Evolutionary conservation across 2,329 filamentous ascomycete genomes (phyloP).

Genomic region (Drechslera avenae): DNA sequence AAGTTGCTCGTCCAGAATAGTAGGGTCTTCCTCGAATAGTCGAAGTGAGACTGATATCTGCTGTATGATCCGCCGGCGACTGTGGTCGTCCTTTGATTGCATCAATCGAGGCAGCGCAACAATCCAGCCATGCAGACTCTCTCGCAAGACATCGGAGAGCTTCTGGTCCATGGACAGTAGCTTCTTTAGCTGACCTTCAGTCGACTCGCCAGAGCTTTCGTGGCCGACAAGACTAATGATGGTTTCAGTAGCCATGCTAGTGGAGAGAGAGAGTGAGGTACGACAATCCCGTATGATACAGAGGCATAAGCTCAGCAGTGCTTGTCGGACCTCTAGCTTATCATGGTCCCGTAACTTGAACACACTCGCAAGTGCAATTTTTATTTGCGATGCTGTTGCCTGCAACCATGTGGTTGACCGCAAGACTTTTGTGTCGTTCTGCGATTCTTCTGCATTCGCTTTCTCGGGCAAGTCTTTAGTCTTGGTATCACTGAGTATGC

Average conservation of each 20-base stretch:
- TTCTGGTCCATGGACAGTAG: constrained; percentile 67
- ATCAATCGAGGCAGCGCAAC: constrained; percentile 79
- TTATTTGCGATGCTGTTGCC: constrained; percentile 80
- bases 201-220: constrained; percentile 53
- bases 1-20: constrained; percentile 70
- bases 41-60: constrained; percentile 77
- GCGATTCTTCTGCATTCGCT: constrained; percentile 7
- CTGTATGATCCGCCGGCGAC: constrained; percentile 72
- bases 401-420: constrained; percentile 71
- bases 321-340: constrained; percentile 68
- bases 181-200: constrained; percentile 57
- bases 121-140: constrained; percentile 79
- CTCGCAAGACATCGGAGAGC: constrained; percentile 69
- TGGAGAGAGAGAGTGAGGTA: constrained; percentile 70
- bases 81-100: constrained; percentile 80
- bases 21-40: constrained; percentile 66
- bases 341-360: constrained; percentile 76
- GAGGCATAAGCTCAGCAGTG: constrained; percentile 73
- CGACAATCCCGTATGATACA: constrained; percentile 79
- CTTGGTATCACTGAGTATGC: constrained; percentile 54
- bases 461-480: constrained; percentile 35
- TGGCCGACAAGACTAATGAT: constrained; percentile 68
- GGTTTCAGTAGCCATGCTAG: constrained; percentile 77
- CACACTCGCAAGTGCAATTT: constrained; percentile 78
- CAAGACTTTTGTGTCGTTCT: constrained; percentile 38